A percentile compares a stretch with the other conserved stretches of the same genome.
Conservation (phyloP, 2,329 filamentous ascomycete species). For the Cladosporium sp. region DNA sequence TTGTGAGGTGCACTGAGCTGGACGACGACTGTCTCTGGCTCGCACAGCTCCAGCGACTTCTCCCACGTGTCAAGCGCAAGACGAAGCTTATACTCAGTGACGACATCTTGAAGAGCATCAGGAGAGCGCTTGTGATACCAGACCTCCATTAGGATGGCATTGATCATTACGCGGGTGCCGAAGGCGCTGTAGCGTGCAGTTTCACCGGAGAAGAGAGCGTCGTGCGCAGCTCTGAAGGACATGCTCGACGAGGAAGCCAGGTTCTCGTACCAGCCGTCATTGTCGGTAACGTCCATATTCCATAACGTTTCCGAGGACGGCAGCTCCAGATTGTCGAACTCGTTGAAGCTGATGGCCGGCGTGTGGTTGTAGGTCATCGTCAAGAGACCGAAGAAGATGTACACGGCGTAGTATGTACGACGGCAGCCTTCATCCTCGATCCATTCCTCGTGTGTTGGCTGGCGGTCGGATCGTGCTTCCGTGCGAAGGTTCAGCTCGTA, state of each 20-base stretch:
- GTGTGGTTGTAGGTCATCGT: constrained; percentile 98
- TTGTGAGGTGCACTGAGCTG: constrained; percentile 91
- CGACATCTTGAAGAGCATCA: constrained; percentile 93
- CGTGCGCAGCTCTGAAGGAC: constrained; percentile 89
- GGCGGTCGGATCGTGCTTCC: constrained; percentile 71
- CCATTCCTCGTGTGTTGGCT: constrained; percentile 82
- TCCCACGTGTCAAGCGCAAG: constrained; percentile 98
- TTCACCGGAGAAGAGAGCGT: constrained; percentile 92
- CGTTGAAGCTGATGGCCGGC: constrained; percentile 95
- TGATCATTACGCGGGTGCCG: constrained; percentile 96
- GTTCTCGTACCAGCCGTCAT: constrained; percentile 76
- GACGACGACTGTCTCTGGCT: constrained; percentile 81
- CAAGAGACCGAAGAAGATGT: constrained; percentile 95
- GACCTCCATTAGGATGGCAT: constrained; percentile 93
- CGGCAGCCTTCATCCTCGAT: constrained; percentile 94
- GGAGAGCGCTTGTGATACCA: constrained; percentile 99
- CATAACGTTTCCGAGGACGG: constrained; percentile 91
- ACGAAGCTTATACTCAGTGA: constrained; percentile 95
- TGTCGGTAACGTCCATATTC: constrained; percentile 76
- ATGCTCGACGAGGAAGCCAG: constrained; percentile 64
- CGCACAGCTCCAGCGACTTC: constrained; percentile 86
- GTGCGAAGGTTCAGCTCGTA: constrained; percentile 93
- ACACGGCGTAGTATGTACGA: constrained; percentile 95
- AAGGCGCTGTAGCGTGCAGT: constrained; percentile 89
- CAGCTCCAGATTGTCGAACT: constrained; percentile 87